Evolutionary conservation across 1,284 basidiomycete species (phyloP).

Genomic region (Amylostereum areolatum): DNA sequence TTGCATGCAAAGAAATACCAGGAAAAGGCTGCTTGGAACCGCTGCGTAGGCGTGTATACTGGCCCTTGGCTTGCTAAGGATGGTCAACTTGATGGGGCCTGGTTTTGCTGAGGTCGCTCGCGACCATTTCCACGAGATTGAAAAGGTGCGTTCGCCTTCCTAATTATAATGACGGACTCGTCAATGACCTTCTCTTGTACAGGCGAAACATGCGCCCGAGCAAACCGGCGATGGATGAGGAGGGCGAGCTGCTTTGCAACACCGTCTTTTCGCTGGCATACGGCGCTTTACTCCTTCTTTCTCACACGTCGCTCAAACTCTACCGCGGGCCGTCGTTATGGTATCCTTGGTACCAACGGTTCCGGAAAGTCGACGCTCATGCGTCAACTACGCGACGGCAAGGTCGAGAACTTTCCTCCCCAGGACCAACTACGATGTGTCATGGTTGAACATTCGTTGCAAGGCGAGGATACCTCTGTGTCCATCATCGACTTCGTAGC

Average conservation of each 20-base stretch:
- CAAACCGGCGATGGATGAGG: conserved; percentile 51
- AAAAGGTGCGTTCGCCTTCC: conserved; percentile 39
- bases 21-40: conserved; percentile 64
- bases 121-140: conserved; percentile 72
- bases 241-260: conserved; percentile 86
- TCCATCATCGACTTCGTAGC: conserved; percentile 88
- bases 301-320: conserved; percentile 90
- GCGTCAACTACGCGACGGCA: conserved; percentile 92
- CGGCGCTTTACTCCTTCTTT: conserved; percentile 90
- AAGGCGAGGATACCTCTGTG: conserved; percentile 83
- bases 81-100: conserved; percentile 30
- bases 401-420: conserved; percentile 95
- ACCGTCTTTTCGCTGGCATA: conserved; percentile 96
- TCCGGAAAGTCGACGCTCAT: conserved; percentile 96
- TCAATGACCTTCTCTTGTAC: conserved; percentile 4
- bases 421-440: conserved; percentile 82
- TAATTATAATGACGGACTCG: neutral
- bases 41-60: conserved; percentile 69
- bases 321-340: conserved; percentile 90
- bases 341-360: conserved; percentile 94
- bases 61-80: conserved; percentile 55
- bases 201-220: conserved; percentile 50
- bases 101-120: conserved; percentile 63
- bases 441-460: conserved; percentile 95
- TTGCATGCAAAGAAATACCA: conserved; percentile 64